phyloP scores from a whole-genome alignment of 169 alveolate species.

The Eimeria acervulina region DNA sequence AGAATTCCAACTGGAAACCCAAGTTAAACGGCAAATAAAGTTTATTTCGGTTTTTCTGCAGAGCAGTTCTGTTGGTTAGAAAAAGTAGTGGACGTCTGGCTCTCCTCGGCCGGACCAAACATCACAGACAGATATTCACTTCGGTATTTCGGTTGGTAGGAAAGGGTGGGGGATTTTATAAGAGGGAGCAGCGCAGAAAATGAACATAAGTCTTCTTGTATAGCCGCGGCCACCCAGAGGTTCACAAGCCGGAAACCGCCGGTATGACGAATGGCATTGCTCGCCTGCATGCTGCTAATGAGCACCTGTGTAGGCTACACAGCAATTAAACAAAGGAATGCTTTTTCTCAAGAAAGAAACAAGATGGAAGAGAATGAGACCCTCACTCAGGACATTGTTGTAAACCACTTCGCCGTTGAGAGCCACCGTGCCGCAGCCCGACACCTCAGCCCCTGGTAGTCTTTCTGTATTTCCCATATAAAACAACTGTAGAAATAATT shows the following conservation, averaged over 20 bases:
- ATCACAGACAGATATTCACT: neutral
- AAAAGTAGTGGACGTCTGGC: neutral
- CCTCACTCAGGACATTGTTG: constrained; percentile 18
- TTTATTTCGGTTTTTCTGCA: neutral
- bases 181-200: neutral
- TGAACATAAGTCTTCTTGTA: neutral
- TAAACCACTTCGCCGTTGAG: constrained; percentile 78
- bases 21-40: neutral
- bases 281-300: neutral
- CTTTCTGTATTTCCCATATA: constrained; percentile 3
- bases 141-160: neutral
- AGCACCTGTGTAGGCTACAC: neutral
- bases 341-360: neutral
- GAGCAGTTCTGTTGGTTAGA: too few relatives aligned
- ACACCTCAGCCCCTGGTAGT: constrained; percentile 80
- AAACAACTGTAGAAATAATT: neutral
- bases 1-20: neutral
- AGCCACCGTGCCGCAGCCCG: constrained; percentile 81
- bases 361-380: neutral
- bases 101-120: neutral
- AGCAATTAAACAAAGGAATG: neutral
- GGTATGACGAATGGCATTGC: neutral
- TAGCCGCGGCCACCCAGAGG: neutral
- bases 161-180: neutral
- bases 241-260: neutral